Evolutionary conservation across 1,284 basidiomycete species (phyloP), one percentile per base, ranked within the genome.

Genomic region (Microbotryum lychnidis-dioicae): DNA sequence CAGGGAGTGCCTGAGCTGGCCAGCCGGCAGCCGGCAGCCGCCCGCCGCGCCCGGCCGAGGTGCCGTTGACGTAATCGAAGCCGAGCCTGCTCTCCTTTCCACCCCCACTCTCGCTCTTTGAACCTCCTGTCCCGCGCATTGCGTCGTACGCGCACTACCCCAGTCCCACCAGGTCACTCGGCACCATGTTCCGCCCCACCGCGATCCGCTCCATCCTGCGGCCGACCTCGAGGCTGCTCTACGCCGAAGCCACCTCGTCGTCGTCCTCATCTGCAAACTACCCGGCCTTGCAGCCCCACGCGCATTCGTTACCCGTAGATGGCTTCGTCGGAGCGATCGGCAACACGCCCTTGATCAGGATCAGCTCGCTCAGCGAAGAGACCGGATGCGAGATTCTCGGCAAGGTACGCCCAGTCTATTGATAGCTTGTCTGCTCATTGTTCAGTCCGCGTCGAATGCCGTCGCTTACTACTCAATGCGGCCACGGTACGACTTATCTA

Each of bases 341-440:
- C 69, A 93, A 93, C 78, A 98, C 94, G 2, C 94, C 94, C 57
- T 79, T 97, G 91, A 91, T 96, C 66, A 83, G 86, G 69, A 80
- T 96, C 59, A 86, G 88, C 76, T 78, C 79, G 33, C 80, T 97
- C 27, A 96, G 91, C n/a, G 84, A 92, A 66, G 84, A 84, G 75
- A 90, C 85, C 0, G 93, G 93, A n/a, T 86, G 84, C 65, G 84
- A 85, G 63, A 91, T 98, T 64, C 84, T 87, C 65, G 94, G 89
- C 50, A 98, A 98, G 76, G 91, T 92, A 54, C 14, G 37, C 12
- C 37, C 3, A 6, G 5, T 16, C 37, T 42, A 14, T 42, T 42
- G 14, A 6, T 42, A 16, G 37, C 37, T 18, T 42, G 37, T 10
- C 37, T 42, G 37, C 37, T 42, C 37, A 42, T 18, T 10, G 31